Evolutionary conservation across 805 yeast genomes (phyloP), one percentile per base, ranked within the genome.

Genomic region (Pichia cabralensis): DNA sequence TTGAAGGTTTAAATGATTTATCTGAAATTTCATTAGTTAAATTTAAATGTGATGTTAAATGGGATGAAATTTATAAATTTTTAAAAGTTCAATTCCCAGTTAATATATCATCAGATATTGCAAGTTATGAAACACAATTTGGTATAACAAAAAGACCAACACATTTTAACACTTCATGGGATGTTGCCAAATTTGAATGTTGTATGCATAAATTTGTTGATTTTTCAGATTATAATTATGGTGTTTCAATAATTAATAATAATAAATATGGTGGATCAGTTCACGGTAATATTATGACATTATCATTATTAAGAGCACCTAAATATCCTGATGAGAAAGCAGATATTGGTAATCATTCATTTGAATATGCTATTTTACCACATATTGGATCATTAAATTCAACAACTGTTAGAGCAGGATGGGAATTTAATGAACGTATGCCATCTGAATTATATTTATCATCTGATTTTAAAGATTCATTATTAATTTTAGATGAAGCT

Each of bases 1-100:
- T 86, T 16, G 74, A 73, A 37, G 85, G 84, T 3, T 49, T 68
- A 21, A 43, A 50, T 24, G 62, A 60, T 7, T 39, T 60, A 0
- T 49, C 50, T 6, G 53, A 53, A 2, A 56, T 52, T 16, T 56
- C 72, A 6, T 53, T 60, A 47, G 47, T 79, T 24, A 71, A 66
- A 36, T 71, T 80, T 37, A 69, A 65, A 14, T 69, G 74, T 18
- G 59, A 65, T 15, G 94, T 83, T 21, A 75, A 76, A 25, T 89
- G 98, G 98, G 75, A 81, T 52, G 95, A 86, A 50, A 71, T 73
- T 21, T 80, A 85, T 59, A 76, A 83, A 55, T 92, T 89, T 58
- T 68, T 89, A 56, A 92, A 92, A 58, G 95, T 85, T 9, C 96
- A 92, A 58, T 89, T 92, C 60, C 96, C 96, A 2, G 94, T 89